Evolutionary conservation across 805 yeast genomes (phyloP).

Genomic region (Kazachstania bromeliacearum): DNA sequence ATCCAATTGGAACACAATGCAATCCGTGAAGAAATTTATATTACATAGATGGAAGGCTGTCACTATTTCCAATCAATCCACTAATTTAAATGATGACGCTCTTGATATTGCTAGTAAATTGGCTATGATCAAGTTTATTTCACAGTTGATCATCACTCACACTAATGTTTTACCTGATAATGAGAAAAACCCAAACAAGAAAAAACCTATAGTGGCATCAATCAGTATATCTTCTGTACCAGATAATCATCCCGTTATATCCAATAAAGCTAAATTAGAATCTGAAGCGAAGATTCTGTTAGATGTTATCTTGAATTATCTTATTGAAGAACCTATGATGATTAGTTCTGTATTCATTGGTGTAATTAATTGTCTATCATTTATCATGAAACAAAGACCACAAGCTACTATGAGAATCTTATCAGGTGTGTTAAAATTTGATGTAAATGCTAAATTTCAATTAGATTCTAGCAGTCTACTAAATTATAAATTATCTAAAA

Average conservation of each 20-base stretch:
- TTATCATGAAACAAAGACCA: conserved; percentile 59
- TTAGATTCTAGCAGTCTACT: conserved; percentile 32
- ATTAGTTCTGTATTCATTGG: conserved; percentile 58
- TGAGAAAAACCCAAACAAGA: not conserved
- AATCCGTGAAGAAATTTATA: conserved; percentile 48
- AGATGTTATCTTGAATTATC: conserved; percentile 49
- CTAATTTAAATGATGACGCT: conserved; percentile 18
- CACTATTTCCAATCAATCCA: conserved; percentile 34
- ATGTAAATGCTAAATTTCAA: conserved; percentile 45
- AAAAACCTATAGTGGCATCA: conserved; percentile 6
- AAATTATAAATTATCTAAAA: conserved; percentile 43
- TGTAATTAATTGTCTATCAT: conserved; percentile 52
- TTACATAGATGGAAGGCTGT: conserved; percentile 50
- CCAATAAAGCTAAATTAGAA: conserved; percentile 42
- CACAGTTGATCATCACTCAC: conserved; percentile 48
- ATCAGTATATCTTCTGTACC: conserved; percentile 40
- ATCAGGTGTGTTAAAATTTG: conserved; percentile 50
- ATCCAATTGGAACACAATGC: conserved; percentile 45
- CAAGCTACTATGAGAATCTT: conserved; percentile 48
- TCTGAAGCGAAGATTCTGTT: conserved; percentile 63
- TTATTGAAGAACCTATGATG: conserved; percentile 46
- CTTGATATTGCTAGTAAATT: conserved; percentile 51
- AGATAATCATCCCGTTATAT: conserved; percentile 57
- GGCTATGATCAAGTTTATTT: conserved; percentile 66
- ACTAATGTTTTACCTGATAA: conserved; percentile 14